These are phyloP conservation scores for Pilaira anomala DNA, from an alignment of 192 early-diverging fungal species.

Conservation along the genomic window DNA sequence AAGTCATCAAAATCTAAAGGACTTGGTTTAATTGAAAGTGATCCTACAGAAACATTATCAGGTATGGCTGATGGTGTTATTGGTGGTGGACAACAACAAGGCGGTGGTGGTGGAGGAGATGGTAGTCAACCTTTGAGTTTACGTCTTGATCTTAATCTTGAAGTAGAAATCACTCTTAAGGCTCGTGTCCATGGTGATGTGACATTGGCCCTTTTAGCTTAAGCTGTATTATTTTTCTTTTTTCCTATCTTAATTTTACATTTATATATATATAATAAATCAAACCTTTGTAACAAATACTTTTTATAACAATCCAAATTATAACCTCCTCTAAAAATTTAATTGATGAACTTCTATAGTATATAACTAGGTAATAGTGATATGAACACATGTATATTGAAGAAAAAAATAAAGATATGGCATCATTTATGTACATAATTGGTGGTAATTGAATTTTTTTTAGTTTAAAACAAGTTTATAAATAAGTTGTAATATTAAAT, in stretches of 20 bases:
- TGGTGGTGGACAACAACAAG: conserved; percentile 3
- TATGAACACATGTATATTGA: too few relatives aligned
- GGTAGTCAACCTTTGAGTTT: conserved; percentile 18
- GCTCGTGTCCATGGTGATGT: conserved; percentile 26
- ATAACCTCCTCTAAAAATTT: too few relatives aligned
- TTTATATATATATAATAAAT: too few relatives aligned
- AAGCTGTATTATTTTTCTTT: background rate
- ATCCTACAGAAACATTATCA: conserved; percentile 1
- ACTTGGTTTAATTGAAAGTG: conserved; percentile 6
- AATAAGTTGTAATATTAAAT: too few relatives aligned
- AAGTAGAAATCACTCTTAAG: conserved; percentile 25
- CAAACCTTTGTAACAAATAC: too few relatives aligned
- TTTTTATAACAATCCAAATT: too few relatives aligned
- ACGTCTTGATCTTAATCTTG: conserved; percentile 25
- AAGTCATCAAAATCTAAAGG: conserved; percentile 1
- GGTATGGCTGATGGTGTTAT: background rate
- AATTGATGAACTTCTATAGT: too few relatives aligned
- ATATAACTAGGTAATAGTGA: too few relatives aligned
- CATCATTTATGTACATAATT: too few relatives aligned
- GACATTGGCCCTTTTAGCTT: conserved; percentile 22
- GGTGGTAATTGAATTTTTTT: too few relatives aligned
- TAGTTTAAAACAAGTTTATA: too few relatives aligned
- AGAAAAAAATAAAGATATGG: too few relatives aligned
- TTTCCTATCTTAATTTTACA: background rate
- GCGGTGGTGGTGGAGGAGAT: background rate